Conservation (phyloP, 352 stramenopile species). For the Phytophthora melonis region DNA sequence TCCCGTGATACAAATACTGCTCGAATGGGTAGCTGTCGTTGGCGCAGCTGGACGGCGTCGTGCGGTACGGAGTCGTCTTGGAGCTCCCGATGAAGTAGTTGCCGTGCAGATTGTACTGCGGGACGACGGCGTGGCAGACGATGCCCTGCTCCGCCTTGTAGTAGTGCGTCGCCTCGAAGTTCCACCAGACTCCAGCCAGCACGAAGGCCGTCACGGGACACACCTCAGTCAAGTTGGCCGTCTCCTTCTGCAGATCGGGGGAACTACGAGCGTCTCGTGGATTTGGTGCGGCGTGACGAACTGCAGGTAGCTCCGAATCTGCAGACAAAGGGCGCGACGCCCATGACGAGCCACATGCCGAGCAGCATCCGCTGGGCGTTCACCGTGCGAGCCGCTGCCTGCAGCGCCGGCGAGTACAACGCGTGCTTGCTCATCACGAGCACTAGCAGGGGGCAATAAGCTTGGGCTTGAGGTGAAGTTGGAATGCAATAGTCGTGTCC, state of each 20-base stretch:
- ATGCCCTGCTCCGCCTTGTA: constrained; percentile 6
- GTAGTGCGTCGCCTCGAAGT: constrained; percentile 30
- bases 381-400: neutral
- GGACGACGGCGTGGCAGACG: constrained; percentile 34
- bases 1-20: constrained; percentile 41
- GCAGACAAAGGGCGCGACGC: constrained; percentile 20
- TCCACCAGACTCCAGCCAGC: constrained; percentile 32
- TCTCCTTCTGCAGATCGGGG: constrained; percentile 8
- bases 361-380: constrained; percentile 16
- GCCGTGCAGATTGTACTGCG: constrained; percentile 40
- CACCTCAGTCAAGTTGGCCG: constrained; percentile 8
- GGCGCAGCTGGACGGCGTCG: constrained; percentile 16
- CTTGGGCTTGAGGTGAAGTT: neutral
- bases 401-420: neutral
- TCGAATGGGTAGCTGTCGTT: constrained; percentile 26
- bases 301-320: constrained; percentile 32
- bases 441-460: neutral
- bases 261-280: constrained; percentile 9
- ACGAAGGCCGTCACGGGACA: constrained; percentile 7
- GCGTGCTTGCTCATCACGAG: neutral
- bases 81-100: constrained; percentile 28
- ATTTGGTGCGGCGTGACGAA: constrained; percentile 34
- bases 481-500: neutral
- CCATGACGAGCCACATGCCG: constrained; percentile 19
- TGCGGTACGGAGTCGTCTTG: neutral